phyloP scores from a whole-genome alignment of 2,329 filamentous ascomycete species.

The Cladophialophora bantiana region DNA sequence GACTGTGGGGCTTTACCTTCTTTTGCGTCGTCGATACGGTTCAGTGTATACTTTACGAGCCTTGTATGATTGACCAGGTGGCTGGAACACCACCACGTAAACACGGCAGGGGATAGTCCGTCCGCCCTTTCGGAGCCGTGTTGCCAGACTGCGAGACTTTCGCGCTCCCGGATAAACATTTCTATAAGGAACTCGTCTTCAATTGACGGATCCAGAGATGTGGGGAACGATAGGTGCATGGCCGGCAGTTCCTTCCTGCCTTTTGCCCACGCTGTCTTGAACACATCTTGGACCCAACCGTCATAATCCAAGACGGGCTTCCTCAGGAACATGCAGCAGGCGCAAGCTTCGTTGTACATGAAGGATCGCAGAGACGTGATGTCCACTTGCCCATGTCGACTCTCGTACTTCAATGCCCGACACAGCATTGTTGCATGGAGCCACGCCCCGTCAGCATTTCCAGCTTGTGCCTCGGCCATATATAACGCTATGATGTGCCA shows the following conservation, averaged over 20 bases:
- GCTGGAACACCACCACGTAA: conserved; percentile 21
- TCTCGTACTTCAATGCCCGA: conserved; percentile 14
- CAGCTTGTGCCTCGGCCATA: conserved; percentile 22
- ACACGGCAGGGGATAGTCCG: conserved; percentile 11
- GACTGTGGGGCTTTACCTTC: not conserved
- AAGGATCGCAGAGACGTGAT: conserved; percentile 17
- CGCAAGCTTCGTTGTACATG: conserved; percentile 23
- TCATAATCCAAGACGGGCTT: conserved; percentile 20
- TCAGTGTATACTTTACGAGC: conserved; percentile 12
- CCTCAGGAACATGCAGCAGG: conserved; percentile 15
- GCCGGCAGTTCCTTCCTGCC: conserved; percentile 4
- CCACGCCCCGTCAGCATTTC: conserved; percentile 13
- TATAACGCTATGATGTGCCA: conserved; percentile 17
- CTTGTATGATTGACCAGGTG: conserved; percentile 17
- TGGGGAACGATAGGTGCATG: conserved; percentile 14
- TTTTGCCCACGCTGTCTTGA: conserved; percentile 8
- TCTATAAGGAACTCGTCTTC: conserved; percentile 5
- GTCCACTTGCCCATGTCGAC: conserved; percentile 11
- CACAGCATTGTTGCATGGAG: conserved; percentile 14
- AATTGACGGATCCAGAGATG: conserved; percentile 1
- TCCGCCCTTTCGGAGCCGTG: conserved; percentile 14
- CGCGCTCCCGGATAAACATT: conserved; percentile 18
- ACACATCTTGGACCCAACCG: conserved; percentile 6
- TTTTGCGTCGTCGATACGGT: conserved; percentile 10
- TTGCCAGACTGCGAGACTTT: conserved; percentile 15